phyloP scores from a whole-genome alignment of 768 basidiomycete species.

The Mycena venus region DNA sequence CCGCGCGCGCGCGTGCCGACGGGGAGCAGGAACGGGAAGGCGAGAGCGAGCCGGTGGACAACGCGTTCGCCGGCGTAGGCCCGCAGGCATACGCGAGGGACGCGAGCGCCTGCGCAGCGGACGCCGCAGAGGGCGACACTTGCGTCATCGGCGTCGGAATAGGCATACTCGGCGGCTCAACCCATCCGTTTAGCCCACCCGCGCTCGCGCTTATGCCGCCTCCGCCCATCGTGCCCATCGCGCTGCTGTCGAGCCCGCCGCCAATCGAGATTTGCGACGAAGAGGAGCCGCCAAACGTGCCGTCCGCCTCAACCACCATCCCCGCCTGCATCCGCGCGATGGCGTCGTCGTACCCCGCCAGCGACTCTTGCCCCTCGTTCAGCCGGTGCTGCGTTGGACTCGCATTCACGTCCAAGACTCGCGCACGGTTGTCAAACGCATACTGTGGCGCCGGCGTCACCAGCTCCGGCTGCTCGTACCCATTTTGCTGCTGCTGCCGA shows the following conservation, averaged over 20 bases:
- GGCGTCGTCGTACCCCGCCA: neutral
- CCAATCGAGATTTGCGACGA: neutral
- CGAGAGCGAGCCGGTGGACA: neutral
- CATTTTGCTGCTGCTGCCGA: no score
- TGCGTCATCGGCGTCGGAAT: no score
- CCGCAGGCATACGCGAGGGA: neutral
- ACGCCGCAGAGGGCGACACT: neutral
- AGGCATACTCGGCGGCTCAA: neutral
- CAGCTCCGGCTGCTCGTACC: no score
- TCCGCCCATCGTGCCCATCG: neutral
- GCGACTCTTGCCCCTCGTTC: neutral
- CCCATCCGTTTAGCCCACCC: neutral
- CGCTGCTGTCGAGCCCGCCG: neutral
- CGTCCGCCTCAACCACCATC: neutral
- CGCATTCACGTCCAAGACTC: neutral
- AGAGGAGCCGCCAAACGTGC: neutral
- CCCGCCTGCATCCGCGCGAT: neutral
- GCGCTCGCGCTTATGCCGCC: neutral
- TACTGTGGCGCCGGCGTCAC: neutral
- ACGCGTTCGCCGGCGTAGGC: neutral
- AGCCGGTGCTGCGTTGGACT: neutral
- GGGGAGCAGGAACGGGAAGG: neutral
- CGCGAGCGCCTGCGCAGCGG: neutral
- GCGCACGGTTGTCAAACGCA: neutral
- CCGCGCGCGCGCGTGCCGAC: neutral